Evolutionary conservation across 805 yeast genomes (phyloP).

Genomic region (Naumovozyma baii): DNA sequence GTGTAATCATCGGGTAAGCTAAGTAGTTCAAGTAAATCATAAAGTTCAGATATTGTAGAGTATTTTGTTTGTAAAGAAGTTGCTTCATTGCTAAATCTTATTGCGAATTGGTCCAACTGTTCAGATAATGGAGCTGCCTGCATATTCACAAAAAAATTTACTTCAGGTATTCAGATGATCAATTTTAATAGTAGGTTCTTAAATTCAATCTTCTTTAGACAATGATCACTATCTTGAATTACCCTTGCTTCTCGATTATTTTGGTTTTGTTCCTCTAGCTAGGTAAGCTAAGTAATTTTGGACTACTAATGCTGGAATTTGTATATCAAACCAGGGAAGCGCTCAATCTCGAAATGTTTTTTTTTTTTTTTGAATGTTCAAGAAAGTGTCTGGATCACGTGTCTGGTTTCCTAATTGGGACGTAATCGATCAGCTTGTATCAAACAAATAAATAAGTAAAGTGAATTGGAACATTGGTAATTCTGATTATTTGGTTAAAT

Average conservation of each 20-base stretch:
- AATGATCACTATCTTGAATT: too few relatives aligned
- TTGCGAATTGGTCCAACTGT: slow-evolving; percentile 61
- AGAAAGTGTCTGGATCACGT: slow-evolving; percentile 12
- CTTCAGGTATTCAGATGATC: too few relatives aligned
- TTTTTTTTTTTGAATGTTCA: slow-evolving; percentile 2
- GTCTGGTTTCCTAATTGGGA: slow-evolving; percentile 16
- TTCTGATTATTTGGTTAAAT: too few relatives aligned
- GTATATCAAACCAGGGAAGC: not conserved
- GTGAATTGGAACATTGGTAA: too few relatives aligned
- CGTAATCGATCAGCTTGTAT: not conserved
- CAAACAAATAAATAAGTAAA: not conserved
- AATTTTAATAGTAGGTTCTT: too few relatives aligned
- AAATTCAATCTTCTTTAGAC: too few relatives aligned
- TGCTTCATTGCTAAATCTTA: slow-evolving; percentile 46
- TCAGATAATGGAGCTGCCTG: slow-evolving; percentile 27
- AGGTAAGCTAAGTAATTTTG: too few relatives aligned
- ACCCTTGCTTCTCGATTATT: too few relatives aligned
- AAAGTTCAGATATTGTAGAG: slow-evolving; percentile 65
- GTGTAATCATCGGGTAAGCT: slow-evolving; percentile 77
- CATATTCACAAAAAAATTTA: too few relatives aligned
- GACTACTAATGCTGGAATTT: not conserved
- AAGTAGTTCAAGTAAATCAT: slow-evolving; percentile 80
- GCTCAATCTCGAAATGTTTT: not conserved
- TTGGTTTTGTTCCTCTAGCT: too few relatives aligned
- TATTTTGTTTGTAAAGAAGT: slow-evolving; percentile 53